A percentile compares a stretch with the other conserved stretches of the same genome.
Conservation (phyloP, 768 basidiomycete species). For the Xerocomus brunneocitrinus region DNA sequence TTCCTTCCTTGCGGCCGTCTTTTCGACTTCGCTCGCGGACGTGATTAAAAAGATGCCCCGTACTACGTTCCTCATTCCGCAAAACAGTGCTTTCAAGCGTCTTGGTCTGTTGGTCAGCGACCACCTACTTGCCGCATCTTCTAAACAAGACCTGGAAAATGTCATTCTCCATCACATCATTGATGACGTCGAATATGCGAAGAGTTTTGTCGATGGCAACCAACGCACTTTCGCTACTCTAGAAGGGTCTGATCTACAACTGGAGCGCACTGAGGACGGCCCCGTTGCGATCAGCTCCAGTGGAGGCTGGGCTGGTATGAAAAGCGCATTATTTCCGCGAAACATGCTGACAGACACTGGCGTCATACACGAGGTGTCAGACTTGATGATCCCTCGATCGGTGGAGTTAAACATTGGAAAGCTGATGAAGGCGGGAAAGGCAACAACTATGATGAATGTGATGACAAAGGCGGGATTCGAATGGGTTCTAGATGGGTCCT, state of each 20-base stretch:
- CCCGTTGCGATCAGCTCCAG: slow-evolving; percentile 53
- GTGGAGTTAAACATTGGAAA: slow-evolving; percentile 87
- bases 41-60: slow-evolving; percentile 57
- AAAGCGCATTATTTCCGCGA: slow-evolving; percentile 49
- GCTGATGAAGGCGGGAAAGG: slow-evolving; percentile 83
- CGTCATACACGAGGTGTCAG: slow-evolving; percentile 84
- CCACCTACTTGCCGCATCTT: slow-evolving; percentile 76
- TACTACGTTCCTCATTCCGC: slow-evolving; percentile 82
- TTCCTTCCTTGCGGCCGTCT: slow-evolving; percentile 84
- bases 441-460: slow-evolving; percentile 82
- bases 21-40: slow-evolving; percentile 80
- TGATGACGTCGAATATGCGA: slow-evolving; percentile 67
- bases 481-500: slow-evolving; percentile 86
- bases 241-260: slow-evolving; percentile 77
- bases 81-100: slow-evolving; percentile 82
- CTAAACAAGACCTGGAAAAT: slow-evolving; percentile 73
- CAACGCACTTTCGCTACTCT: slow-evolving; percentile 74
- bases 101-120: slow-evolving; percentile 81
- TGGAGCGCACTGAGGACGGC: slow-evolving; percentile 55
- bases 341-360: slow-evolving; percentile 85
- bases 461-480: slow-evolving; percentile 81
- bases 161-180: slow-evolving; percentile 89
- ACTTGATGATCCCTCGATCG: slow-evolving; percentile 81
- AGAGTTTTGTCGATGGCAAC: slow-evolving; percentile 56
- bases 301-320: slow-evolving; percentile 76